Conservation (phyloP, 345 rosid species). For the Hibiscus mutabilis region DNA sequence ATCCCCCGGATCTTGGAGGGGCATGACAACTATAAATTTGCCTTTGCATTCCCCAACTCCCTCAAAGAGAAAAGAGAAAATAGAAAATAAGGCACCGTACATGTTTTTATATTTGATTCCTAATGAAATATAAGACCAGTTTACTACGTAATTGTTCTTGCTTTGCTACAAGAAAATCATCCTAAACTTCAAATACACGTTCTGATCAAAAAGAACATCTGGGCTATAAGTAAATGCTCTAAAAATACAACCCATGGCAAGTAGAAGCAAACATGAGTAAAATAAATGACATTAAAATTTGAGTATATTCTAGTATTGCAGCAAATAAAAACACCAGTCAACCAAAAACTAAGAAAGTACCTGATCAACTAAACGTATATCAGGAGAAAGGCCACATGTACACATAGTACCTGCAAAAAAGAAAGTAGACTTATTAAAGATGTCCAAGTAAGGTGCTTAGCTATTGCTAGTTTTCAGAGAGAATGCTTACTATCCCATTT, state of each 20-base stretch:
- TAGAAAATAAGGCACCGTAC: neutral
- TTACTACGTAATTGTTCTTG: neutral
- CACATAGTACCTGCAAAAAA: neutral
- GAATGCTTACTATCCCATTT: neutral
- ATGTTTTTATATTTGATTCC: neutral
- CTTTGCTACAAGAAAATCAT: neutral
- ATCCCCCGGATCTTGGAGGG: no score
- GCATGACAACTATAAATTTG: no score
- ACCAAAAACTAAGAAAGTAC: slow-evolving; percentile 22
- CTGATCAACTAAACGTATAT: slow-evolving; percentile 12
- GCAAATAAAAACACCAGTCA: neutral
- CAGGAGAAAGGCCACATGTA: neutral
- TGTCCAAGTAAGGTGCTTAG: neutral
- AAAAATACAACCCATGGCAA: neutral
- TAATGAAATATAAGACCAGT: neutral
- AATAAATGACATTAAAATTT: neutral
- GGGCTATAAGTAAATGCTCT: neutral
- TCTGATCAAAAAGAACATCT: neutral
- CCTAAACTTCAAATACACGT: neutral
- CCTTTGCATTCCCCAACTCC: neutral
- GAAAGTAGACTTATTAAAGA: neutral
- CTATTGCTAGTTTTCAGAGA: neutral
- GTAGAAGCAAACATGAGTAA: neutral
- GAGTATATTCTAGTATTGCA: neutral
- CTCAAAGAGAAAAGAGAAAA: neutral